Evolutionary conservation across 352 stramenopile genomes (phyloP).

Genomic region (Pythium dissimile): DNA sequence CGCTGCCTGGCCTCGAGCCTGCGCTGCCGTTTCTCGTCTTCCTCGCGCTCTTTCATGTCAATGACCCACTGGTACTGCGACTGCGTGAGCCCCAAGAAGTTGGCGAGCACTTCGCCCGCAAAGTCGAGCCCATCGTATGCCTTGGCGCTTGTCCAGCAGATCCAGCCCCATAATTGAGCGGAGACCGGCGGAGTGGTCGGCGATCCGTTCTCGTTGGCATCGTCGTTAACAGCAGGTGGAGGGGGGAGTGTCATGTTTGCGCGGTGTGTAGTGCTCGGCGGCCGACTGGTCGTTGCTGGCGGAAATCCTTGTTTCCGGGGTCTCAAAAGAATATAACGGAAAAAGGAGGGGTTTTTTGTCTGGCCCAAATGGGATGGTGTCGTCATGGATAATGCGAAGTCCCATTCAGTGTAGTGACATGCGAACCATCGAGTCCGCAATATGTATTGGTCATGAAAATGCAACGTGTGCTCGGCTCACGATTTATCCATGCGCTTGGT

Average conservation of each 20-base stretch:
- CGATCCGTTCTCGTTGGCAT: neutral
- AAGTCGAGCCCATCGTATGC: constrained; percentile 76
- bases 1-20: constrained; percentile 57
- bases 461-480: too few species aligned
- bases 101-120: constrained; percentile 70
- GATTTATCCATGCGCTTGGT: too few species aligned
- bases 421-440: too few species aligned
- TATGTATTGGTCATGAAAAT: too few species aligned
- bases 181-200: constrained; percentile 1
- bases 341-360: too few species aligned
- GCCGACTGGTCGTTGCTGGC: too few species aligned
- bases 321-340: too few species aligned
- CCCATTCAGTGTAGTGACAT: too few species aligned
- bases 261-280: too few species aligned
- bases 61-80: constrained; percentile 87
- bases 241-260: neutral
- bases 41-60: constrained; percentile 64
- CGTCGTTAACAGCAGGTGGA: neutral
- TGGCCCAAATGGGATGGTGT: too few species aligned
- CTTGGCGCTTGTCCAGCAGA: constrained; percentile 61
- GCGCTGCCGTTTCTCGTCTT: constrained; percentile 56
- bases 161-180: constrained; percentile 51
- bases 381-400: too few species aligned
- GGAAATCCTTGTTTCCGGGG: too few species aligned
- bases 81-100: constrained; percentile 78